phyloP scores from a whole-genome alignment of 768 basidiomycete genomes.

The Tephrocybe rancida region DNA sequence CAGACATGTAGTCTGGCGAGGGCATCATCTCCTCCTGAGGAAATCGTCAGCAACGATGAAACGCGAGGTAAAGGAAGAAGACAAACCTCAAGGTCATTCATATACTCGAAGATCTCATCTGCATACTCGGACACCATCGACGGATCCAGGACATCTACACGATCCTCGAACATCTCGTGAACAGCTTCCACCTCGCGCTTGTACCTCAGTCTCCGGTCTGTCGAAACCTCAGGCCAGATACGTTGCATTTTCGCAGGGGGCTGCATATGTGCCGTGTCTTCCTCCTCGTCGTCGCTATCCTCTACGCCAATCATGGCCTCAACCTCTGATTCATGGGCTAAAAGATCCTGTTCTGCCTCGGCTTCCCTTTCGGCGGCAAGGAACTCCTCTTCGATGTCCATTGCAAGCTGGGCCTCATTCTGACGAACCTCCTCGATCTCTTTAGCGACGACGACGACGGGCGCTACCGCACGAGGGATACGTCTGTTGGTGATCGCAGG shows the following conservation, averaged over 20 bases:
- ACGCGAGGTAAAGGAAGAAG: background rate
- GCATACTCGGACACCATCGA: constrained; percentile 99
- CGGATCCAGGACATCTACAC: constrained; percentile 74
- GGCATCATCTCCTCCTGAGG: constrained; percentile 85
- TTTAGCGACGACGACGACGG: constrained; percentile 39
- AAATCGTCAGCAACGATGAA: constrained; percentile 19
- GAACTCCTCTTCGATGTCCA: constrained; percentile 65
- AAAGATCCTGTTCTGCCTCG: constrained; percentile 43
- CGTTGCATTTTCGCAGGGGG: constrained; percentile 46
- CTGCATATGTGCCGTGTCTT: constrained; percentile 24
- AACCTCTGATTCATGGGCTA: constrained; percentile 54
- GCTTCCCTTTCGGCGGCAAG: constrained; percentile 30
- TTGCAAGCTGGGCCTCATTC: constrained; percentile 48
- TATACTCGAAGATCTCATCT: constrained; percentile 98
- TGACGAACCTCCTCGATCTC: constrained; percentile 39
- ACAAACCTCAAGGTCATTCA: constrained; percentile 89
- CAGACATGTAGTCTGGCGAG: constrained; percentile 89
- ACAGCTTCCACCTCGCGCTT: constrained; percentile 67
- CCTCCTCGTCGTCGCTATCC: constrained; percentile 48
- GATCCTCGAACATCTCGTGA: constrained; percentile 70
- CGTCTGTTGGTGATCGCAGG: constrained; percentile 34
- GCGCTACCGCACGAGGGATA: constrained; percentile 45
- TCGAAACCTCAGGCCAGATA: constrained; percentile 76
- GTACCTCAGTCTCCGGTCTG: constrained; percentile 59
- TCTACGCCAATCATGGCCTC: constrained; percentile 65